phyloP scores from a whole-genome alignment of 345 rosid genomes.

The Arabis hirsuta region DNA sequence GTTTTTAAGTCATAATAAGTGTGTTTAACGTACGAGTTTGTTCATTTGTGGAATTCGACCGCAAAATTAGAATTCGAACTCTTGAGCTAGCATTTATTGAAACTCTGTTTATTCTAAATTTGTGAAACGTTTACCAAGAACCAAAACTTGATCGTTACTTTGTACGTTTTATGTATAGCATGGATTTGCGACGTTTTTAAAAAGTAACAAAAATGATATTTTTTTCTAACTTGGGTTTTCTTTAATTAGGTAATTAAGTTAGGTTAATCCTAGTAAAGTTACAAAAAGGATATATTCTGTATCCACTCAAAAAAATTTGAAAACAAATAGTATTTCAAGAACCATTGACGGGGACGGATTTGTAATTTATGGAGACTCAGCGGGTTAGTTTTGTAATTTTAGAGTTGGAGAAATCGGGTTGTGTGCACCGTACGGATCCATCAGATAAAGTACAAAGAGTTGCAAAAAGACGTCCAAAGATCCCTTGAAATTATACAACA shows the following conservation, averaged over 20 bases:
- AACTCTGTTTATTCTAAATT: not conserved
- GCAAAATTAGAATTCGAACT: not conserved
- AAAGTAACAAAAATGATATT: no score
- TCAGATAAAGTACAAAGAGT: slow-evolving; percentile 33
- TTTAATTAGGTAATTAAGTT: no score
- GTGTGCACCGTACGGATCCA: slow-evolving; percentile 44
- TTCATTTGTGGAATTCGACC: slow-evolving; percentile 12
- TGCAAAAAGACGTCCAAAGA: slow-evolving; percentile 31
- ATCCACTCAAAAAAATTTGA: slow-evolving; percentile 16
- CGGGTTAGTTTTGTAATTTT: slow-evolving; percentile 17
- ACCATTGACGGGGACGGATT: slow-evolving; percentile 17
- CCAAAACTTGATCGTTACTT: not conserved
- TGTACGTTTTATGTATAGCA: not conserved
- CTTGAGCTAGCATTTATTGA: no score
- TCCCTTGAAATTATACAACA: not conserved
- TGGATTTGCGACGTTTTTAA: no score
- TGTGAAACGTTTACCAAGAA: not conserved
- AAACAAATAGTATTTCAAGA: not conserved
- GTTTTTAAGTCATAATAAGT: slow-evolving; percentile 6
- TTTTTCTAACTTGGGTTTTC: no score
- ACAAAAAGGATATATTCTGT: slow-evolving; percentile 5
- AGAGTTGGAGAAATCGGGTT: not conserved
- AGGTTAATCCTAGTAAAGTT: not conserved
- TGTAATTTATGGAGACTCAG: not conserved
- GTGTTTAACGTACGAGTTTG: slow-evolving; percentile 14